Evolutionary conservation across 495 filamentous ascomycete species (phyloP).

Genomic region (Hypoxylon trugodes): DNA sequence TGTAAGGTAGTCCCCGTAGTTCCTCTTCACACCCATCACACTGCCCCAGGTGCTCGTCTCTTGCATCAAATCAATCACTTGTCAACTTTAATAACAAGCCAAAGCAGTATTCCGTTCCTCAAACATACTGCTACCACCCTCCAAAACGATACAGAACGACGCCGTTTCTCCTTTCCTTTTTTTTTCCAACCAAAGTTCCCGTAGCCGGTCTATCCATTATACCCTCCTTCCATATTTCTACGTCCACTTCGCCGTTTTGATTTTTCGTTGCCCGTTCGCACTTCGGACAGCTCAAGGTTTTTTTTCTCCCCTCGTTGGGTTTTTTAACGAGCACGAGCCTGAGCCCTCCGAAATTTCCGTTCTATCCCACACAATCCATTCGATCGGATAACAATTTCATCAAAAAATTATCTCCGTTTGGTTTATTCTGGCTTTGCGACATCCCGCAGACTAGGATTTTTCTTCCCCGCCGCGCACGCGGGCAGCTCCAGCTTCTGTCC

Average conservation of each 20-base stretch:
- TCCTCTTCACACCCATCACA: slow-evolving; percentile 19
- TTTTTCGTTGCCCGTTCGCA: slow-evolving; percentile 17
- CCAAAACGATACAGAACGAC: not conserved
- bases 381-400: slow-evolving; percentile 10
- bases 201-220: slow-evolving; percentile 32
- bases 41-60: slow-evolving; percentile 8
- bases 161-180: not conserved
- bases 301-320: slow-evolving; percentile 29
- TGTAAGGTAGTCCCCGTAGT: slow-evolving; percentile 1
- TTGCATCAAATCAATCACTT: slow-evolving; percentile 34
- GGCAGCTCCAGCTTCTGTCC: not conserved
- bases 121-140: slow-evolving; percentile 11
- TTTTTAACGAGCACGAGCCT: slow-evolving; percentile 14
- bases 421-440: slow-evolving; percentile 16
- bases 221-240: slow-evolving; percentile 19
- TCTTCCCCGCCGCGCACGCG: slow-evolving; percentile 11
- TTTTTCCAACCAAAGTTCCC: not conserved
- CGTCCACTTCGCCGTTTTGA: slow-evolving; percentile 11
- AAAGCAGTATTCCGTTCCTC: slow-evolving; percentile 10
- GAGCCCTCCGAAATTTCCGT: slow-evolving; percentile 5
- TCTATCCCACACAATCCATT: slow-evolving; percentile 7
- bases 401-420: slow-evolving; percentile 1
- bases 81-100: slow-evolving; percentile 18
- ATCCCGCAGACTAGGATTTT: slow-evolving; percentile 8
- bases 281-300: slow-evolving; percentile 32